Conservation (phyloP, 331 rosid genomes). For the Malus hybrid region DNA sequence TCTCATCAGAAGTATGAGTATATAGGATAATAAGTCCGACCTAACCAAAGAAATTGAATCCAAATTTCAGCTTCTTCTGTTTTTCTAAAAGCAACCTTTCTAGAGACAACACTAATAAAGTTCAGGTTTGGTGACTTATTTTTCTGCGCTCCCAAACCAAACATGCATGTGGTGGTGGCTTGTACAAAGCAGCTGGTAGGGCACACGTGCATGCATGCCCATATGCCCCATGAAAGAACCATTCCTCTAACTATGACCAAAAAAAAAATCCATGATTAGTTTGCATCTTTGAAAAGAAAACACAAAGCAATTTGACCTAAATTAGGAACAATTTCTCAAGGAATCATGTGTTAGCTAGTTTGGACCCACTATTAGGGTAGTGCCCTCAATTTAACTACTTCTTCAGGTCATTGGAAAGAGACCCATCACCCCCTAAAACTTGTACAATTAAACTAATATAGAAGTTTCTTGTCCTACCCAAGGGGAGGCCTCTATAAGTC, state of each 20-base stretch:
- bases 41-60: not conserved
- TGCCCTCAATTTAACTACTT: conserved; percentile 11
- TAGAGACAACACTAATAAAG: not conserved
- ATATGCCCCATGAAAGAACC: conserved; percentile 21
- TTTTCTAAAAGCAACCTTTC: not conserved
- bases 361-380: conserved; percentile 41
- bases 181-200: conserved; percentile 25
- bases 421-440: conserved; percentile 12
- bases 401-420: conserved; percentile 27
- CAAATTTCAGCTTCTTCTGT: not conserved
- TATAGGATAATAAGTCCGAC: not conserved
- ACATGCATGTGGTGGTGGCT: conserved; percentile 33
- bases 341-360: conserved; percentile 30
- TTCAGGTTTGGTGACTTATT: not conserved
- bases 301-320: conserved; percentile 30
- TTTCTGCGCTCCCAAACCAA: conserved; percentile 2
- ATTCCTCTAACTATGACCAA: conserved; percentile 32
- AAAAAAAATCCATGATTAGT: conserved; percentile 19
- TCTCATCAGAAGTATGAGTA: not conserved
- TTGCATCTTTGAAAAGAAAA: conserved; percentile 36
- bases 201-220: conserved; percentile 28
- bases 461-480: conserved; percentile 22
- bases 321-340: conserved; percentile 27
- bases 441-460: conserved; percentile 9
- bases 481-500: conserved; percentile 21